These are phyloP conservation scores for Davidsoniella eucalypti DNA, from an alignment of 2,329 filamentous ascomycete genomes.

Conservation along the genomic window DNA sequence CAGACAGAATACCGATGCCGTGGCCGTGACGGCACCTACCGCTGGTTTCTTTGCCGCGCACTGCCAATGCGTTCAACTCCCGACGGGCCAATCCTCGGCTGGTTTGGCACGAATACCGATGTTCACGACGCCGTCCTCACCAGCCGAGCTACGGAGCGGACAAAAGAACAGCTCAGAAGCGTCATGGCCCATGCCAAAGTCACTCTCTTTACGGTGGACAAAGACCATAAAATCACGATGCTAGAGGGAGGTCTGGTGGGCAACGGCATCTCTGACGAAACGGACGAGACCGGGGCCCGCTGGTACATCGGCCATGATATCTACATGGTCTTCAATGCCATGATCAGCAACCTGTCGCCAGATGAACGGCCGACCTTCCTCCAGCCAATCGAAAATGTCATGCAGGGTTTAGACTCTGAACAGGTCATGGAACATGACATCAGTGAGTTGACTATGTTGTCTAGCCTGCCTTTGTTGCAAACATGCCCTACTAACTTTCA, in stretches of 20 bases:
- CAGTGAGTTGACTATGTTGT: conserved; percentile 20
- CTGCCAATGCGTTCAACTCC: conserved; percentile 49
- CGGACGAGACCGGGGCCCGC: conserved; percentile 23
- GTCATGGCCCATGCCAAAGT: conserved; percentile 62
- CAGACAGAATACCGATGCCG: conserved; percentile 54
- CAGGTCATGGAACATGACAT: conserved; percentile 48
- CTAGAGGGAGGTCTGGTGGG: conserved; percentile 51
- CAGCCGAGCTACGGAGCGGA: conserved; percentile 49
- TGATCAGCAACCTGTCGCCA: conserved; percentile 27
- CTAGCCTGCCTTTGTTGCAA: not conserved
- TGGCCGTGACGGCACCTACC: conserved; percentile 50
- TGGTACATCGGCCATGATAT: conserved; percentile 45
- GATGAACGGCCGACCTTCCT: conserved; percentile 34
- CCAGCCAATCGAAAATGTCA: conserved; percentile 48
- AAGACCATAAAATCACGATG: conserved; percentile 43
- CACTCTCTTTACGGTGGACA: conserved; percentile 58
- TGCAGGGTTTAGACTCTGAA: conserved; percentile 37
- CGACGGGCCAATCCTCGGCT: conserved; percentile 54
- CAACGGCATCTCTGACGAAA: conserved; percentile 24
- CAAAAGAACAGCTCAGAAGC: conserved; percentile 52
- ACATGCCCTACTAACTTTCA: conserved; percentile 2
- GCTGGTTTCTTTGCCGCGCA: conserved; percentile 65
- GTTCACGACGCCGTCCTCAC: conserved; percentile 55
- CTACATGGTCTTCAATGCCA: conserved; percentile 43
- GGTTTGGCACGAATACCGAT: conserved; percentile 67